Evolutionary conservation across 1,284 basidiomycete genomes (phyloP).

Genomic region (Termitomyces sp.): DNA sequence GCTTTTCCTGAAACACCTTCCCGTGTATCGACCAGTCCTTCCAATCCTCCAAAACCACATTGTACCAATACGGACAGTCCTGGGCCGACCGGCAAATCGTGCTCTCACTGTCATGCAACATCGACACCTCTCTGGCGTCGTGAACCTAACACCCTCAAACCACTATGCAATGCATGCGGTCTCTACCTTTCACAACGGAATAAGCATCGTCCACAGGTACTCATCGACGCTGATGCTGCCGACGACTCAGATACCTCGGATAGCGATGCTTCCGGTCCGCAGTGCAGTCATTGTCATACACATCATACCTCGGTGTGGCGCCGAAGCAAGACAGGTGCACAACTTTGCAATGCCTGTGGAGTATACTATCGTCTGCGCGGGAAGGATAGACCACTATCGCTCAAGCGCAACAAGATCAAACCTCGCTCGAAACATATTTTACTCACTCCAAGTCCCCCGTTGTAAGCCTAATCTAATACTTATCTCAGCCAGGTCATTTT

Average conservation of each 20-base stretch:
- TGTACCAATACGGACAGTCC: conserved; percentile 24
- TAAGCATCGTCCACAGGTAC: conserved; percentile 42
- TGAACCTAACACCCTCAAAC: conserved; percentile 38
- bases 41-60: conserved; percentile 19
- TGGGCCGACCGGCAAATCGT: conserved; percentile 29
- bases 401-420: conserved; percentile 43
- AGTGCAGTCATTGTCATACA: conserved; percentile 44
- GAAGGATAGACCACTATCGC: conserved; percentile 38
- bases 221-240: conserved; percentile 42
- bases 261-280: conserved; percentile 33
- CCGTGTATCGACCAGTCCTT: conserved; percentile 15
- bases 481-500: background rate
- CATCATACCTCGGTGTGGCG: conserved; percentile 45
- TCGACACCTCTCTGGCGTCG: conserved; percentile 45
- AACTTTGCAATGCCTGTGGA: conserved; percentile 47
- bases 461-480: background rate
- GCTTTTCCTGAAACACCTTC: conserved; percentile 11
- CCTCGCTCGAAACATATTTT: conserved; percentile 38
- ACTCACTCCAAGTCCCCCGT: conserved; percentile 10
- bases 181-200: conserved; percentile 44
- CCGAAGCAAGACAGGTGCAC: conserved; percentile 41
- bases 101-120: conserved; percentile 43
- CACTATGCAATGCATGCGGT: conserved; percentile 44
- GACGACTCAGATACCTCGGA: conserved; percentile 37
- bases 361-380: conserved; percentile 41